Base-by-base conservation (phyloP, 192 early-diverging fungal species). In the Podila clonocystis region DNA sequence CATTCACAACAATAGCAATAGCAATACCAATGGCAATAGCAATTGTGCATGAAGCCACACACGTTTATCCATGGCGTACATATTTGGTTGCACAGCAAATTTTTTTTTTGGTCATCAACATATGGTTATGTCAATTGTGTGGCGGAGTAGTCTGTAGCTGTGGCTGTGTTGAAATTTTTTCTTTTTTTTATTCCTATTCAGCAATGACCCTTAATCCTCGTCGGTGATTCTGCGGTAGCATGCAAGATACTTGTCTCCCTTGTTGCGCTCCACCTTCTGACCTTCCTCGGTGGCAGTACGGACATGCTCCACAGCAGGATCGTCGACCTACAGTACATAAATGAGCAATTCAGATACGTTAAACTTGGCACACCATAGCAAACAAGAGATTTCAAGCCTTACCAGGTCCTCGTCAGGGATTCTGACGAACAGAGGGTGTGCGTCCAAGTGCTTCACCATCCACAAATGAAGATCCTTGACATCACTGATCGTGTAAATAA, bases 401-500 rank as follows among this genome's bases (percentile, higher is more conserved):
- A 91, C 90, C 60, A 90, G 74, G 78, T 95, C 93, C 66, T 93
- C 92, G 4, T 95, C 90, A 19, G 90, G 61, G 58, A 96, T 91
- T 58, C 93, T 89, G 75, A 94, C 91, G 85, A 99, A 99, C 67
- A 99, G 85, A 17, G 97, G 97, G 83, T 98, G 97, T 12, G 89
- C 90, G 41, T 98, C 95, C 50, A 98, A 85, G 67, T 98, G 95
- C 85, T 94, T 93, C 31, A 95, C 94, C 93, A 96, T 98, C 98
- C 98, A 98, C 70, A 94, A 88, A 72, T 95, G 93, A 50, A 98
- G 89, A 68, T 95, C 97, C 75, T 93, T 89, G 28, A 96, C 94
- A 84, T 98, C 98, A 33, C 97, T 98, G 65, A 96, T 96, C 30
- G 95, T 97, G 74, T 99, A 99, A 26, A 99, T 70, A 61, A 97